Evolutionary conservation across 345 rosid species (phyloP).

Genomic region (Bruguiera sexangula): DNA sequence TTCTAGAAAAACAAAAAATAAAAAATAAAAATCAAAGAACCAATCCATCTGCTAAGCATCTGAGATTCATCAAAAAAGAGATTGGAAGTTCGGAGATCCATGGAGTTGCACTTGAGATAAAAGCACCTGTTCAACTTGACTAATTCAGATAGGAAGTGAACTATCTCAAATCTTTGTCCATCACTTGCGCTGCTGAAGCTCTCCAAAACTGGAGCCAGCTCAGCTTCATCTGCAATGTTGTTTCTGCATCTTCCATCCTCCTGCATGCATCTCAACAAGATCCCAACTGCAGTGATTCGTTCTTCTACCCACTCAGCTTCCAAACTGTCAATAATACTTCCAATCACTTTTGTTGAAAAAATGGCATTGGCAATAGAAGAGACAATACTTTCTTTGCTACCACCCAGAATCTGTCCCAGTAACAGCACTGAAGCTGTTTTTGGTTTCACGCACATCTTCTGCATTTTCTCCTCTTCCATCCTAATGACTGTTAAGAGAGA

Average conservation of each 20-base stretch:
- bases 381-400: conserved; percentile 33
- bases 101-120: not conserved
- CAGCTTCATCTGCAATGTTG: conserved; percentile 50
- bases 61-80: conserved; percentile 1
- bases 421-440: conserved; percentile 50
- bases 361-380: conserved; percentile 35
- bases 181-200: conserved; percentile 39
- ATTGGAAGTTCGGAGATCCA: not conserved
- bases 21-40: not conserved
- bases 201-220: conserved; percentile 50
- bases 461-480: conserved; percentile 34
- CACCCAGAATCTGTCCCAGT: conserved; percentile 42
- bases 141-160: conserved; percentile 52
- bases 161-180: conserved; percentile 44
- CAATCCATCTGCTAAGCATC: not conserved
- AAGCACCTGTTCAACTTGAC: conserved; percentile 55
- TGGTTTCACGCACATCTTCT: conserved; percentile 48
- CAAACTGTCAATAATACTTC: conserved; percentile 42
- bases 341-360: conserved; percentile 36
- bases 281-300: conserved; percentile 52
- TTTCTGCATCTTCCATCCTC: conserved; percentile 61
- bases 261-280: conserved; percentile 50
- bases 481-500: conserved; percentile 41
- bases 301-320: conserved; percentile 51
- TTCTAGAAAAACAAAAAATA: conserved; percentile 26